phyloP scores from a whole-genome alignment of 2,329 filamentous ascomycete species.

The Penicillium griseofulvum region DNA sequence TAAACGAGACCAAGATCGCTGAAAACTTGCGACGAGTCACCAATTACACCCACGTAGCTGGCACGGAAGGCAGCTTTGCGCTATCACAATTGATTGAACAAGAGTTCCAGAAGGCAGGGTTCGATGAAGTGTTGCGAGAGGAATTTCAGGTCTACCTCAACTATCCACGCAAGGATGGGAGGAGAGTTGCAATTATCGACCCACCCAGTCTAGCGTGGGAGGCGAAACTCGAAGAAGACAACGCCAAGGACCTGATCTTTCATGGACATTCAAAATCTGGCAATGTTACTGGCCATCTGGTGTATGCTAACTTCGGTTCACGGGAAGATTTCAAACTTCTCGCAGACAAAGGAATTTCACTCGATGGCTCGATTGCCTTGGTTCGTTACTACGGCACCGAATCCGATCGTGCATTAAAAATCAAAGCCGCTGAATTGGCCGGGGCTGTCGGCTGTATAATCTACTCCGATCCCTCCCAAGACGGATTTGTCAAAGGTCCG shows the following conservation, averaged over 20 bases:
- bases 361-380: conserved; percentile 77
- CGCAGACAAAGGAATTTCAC: conserved; percentile 66
- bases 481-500: conserved; percentile 72
- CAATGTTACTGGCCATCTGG: conserved; percentile 77
- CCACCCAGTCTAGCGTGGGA: conserved; percentile 69
- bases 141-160: conserved; percentile 89
- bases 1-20: conserved; percentile 68
- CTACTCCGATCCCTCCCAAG: conserved; percentile 85
- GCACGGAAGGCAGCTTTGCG: conserved; percentile 88
- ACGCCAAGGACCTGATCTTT: conserved; percentile 74
- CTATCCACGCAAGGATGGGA: conserved; percentile 74
- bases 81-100: conserved; percentile 80
- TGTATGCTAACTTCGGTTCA: conserved; percentile 92
- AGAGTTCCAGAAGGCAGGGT: conserved; percentile 66
- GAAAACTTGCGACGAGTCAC: conserved; percentile 76
- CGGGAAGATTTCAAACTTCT: conserved; percentile 76
- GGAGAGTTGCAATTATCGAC: conserved; percentile 76
- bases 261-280: conserved; percentile 87
- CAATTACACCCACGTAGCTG: conserved; percentile 82
- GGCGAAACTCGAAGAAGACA: conserved; percentile 78
- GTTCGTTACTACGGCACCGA: conserved; percentile 77
- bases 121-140: conserved; percentile 75
- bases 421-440: conserved; percentile 83
- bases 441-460: conserved; percentile 86
- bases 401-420: conserved; percentile 71